Conservation (phyloP, 2,329 filamentous ascomycete genomes). For the Hypoxylon sp. region DNA sequence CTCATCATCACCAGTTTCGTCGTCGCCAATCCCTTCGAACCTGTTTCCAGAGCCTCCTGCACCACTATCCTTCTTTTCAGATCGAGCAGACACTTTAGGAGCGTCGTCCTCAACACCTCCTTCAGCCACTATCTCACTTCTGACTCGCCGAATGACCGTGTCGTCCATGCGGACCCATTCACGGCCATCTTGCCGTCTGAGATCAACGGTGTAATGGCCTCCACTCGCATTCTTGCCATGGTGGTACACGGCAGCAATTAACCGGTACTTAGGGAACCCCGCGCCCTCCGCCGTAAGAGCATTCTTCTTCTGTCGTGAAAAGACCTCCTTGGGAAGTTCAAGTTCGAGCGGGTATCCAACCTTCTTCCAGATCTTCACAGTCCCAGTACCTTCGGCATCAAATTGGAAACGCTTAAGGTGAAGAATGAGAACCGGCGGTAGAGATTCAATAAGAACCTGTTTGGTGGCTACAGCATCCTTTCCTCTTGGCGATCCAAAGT, state of each 20-base stretch:
- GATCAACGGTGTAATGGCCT: constrained; percentile 98
- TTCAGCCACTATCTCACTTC: constrained; percentile 90
- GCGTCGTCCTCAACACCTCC: constrained; percentile 84
- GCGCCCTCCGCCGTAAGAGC: constrained; percentile 73
- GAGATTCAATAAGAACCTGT: constrained; percentile 92
- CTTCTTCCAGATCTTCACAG: constrained; percentile 99
- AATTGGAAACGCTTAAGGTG: constrained; percentile 99
- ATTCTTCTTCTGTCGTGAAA: constrained; percentile 81
- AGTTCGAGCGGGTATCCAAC: constrained; percentile 95
- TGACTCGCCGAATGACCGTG: constrained; percentile 87
- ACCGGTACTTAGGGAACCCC: constrained; percentile 84
- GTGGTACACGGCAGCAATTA: constrained; percentile 95
- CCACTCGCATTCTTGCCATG: constrained; percentile 97
- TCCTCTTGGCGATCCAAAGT: constrained; percentile 85
- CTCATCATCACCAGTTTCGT: constrained; percentile 76
- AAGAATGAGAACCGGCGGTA: constrained; percentile 92
- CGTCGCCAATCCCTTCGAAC: constrained; percentile 78
- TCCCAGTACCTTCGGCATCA: constrained; percentile 83
- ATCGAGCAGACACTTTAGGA: constrained; percentile 72
- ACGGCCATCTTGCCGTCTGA: constrained; percentile 91
- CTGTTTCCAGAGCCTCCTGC: constrained; percentile 73
- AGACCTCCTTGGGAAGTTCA: constrained; percentile 91
- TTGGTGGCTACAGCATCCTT: constrained; percentile 86
- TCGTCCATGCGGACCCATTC: constrained; percentile 98
- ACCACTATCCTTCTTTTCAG: constrained; percentile 71